A percentile compares a stretch with the other conserved stretches of the same genome.
phyloP scores from a whole-genome alignment of 345 rosid genomes.

The Boechera stricta region DNA sequence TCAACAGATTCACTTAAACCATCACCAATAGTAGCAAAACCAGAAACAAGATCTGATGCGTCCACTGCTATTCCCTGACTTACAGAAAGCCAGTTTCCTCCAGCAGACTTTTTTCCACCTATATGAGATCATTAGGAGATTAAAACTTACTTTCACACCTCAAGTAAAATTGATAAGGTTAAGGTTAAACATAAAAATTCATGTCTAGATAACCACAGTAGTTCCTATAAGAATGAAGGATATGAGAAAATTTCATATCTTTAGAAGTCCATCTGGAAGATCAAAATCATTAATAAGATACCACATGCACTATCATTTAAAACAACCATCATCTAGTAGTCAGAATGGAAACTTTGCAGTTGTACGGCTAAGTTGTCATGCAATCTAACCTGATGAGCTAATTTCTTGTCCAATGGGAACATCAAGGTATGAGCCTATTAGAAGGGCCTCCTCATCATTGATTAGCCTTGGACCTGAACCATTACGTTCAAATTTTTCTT shows the following conservation, averaged over 20 bases:
- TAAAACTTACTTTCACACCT: slow-evolving; percentile 31
- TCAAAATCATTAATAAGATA: neutral
- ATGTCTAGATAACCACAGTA: neutral
- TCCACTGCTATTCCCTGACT: slow-evolving; percentile 98
- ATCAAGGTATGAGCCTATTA: slow-evolving; percentile 88
- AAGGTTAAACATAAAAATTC: neutral
- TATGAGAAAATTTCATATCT: neutral
- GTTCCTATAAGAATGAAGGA: slow-evolving; percentile 1
- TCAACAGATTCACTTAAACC: slow-evolving; percentile 94
- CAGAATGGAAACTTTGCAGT: slow-evolving; percentile 45
- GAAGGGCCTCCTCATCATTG: slow-evolving; percentile 68
- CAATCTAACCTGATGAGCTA: slow-evolving; percentile 77
- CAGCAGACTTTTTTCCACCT: slow-evolving; percentile 89
- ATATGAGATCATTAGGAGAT: slow-evolving; percentile 19
- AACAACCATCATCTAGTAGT: slow-evolving; percentile 37
- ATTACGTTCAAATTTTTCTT: slow-evolving; percentile 84
- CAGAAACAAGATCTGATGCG: slow-evolving; percentile 94
- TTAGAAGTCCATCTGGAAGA: neutral
- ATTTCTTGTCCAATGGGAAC: slow-evolving; percentile 96
- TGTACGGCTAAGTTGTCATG: neutral
- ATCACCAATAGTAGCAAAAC: slow-evolving; percentile 97
- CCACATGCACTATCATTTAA: neutral
- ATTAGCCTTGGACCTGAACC: slow-evolving; percentile 59
- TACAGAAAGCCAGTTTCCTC: slow-evolving; percentile 96
- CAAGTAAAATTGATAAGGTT: neutral